Base-by-base conservation (phyloP, 805 yeast species). In the Cephaloascus fragrans region DNA sequence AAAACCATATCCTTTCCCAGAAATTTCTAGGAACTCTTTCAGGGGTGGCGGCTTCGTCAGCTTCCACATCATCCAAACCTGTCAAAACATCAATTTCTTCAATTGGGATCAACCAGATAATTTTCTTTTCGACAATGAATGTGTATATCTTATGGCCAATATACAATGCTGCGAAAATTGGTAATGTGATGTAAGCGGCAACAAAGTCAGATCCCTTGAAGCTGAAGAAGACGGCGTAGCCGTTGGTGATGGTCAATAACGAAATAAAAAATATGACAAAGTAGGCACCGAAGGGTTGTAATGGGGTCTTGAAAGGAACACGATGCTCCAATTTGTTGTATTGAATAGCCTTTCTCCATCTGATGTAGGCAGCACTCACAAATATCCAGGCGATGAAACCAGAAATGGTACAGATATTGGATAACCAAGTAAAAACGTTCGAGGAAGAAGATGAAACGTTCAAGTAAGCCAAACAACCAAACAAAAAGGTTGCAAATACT, bases 171-270 rank as follows among this genome's bases (percentile, higher is more conserved):
- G 73, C 43, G 45, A 76, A 68, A 41, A 74, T 65, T 28, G 82
- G 84, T 37, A 82, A 52, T 0, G 87, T 80, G 43, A 82, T 66
- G 57, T 82, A 82, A 8, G 88, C 83, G 26, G 89, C 88, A 37
- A 82, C 59, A 48, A 82, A 82, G 53, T 78, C 80, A 4, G 73
- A 56, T 1, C 56, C 69, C 12, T 64, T 67, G 65, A 78, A 79
- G 16, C 66, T 67, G 43, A 82, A 70, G 57, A 82, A 81, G 4
- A 75, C 80, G 3, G 73, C 79, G 52, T 78, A 83, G 41, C 89
- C 89, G 48, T 83, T 82, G n/a, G 88, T 80, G 35, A 83, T 38
- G 23, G 80, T 61, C 38, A 83, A 50, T n/a, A 83, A 23, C 4
- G 66, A 42, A 40, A 80, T 67, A 44, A 77, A 55, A 32, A 63